A percentile compares a stretch with the other conserved stretches of the same genome.
phyloP scores from a whole-genome alignment of 257 asterid species.

The Rubia yunnanensis region DNA sequence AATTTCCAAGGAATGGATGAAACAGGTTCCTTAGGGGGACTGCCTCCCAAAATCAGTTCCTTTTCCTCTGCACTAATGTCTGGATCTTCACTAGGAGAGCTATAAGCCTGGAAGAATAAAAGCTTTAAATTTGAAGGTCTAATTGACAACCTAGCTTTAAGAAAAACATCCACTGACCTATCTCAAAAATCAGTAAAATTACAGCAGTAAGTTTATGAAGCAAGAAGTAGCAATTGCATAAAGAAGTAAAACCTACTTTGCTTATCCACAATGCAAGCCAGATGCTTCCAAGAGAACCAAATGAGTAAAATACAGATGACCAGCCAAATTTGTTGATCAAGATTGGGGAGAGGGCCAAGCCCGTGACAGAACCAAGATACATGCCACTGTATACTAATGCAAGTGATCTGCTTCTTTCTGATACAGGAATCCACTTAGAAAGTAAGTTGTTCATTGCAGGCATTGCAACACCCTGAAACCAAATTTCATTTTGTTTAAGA shows the following conservation, averaged over 20 bases:
- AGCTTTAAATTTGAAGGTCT: background rate
- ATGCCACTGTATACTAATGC: conserved; percentile 96
- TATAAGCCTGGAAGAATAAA: conserved; percentile 57
- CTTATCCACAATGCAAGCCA: conserved; percentile 93
- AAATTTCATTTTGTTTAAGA: conserved; percentile 6
- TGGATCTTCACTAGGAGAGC: conserved; percentile 86
- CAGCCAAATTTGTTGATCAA: conserved; percentile 82
- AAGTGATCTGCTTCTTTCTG: conserved; percentile 98
- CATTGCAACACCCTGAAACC: conserved; percentile 66
- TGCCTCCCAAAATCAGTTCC: conserved; percentile 54
- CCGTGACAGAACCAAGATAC: conserved; percentile 98
- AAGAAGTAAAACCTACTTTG: conserved; percentile 48
- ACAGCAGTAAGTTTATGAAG: background rate
- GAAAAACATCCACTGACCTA: background rate
- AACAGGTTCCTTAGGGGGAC: conserved; percentile 58
- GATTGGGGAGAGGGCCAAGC: conserved; percentile 75
- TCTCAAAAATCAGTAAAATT: background rate
- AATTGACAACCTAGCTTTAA: background rate
- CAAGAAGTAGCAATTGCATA: conserved; percentile 8
- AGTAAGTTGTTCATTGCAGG: conserved; percentile 95
- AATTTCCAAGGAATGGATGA: conserved; percentile 81
- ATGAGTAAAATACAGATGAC: conserved; percentile 92
- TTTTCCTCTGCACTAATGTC: conserved; percentile 54
- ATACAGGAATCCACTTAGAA: conserved; percentile 94
- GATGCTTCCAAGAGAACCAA: conserved; percentile 89